Conservation (phyloP, 2,329 filamentous ascomycete species). For the Macrophomina pseudophaseolina region DNA sequence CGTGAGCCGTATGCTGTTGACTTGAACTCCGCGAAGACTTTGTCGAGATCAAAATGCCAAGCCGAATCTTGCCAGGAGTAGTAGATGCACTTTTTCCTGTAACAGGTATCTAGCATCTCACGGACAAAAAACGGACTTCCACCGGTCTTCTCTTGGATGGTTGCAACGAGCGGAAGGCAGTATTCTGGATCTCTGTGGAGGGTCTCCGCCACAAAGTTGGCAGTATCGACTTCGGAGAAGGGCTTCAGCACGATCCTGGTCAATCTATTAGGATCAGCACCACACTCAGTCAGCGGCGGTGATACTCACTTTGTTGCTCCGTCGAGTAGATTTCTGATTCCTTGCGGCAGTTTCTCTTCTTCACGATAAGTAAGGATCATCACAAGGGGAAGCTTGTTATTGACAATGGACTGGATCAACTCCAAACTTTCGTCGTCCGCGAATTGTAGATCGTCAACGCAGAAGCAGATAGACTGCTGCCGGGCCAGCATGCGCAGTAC, state of each 20-base stretch:
- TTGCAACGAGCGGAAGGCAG: constrained; percentile 76
- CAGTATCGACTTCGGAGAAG: constrained; percentile 78
- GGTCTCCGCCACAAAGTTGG: constrained; percentile 81
- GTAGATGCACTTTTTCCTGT: constrained; percentile 86
- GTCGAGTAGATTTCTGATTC: constrained; percentile 44
- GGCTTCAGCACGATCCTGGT: constrained; percentile 69
- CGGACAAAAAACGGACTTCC: constrained; percentile 92
- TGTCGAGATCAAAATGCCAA: constrained; percentile 87
- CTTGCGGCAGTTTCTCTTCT: constrained; percentile 45
- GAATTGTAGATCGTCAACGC: constrained; percentile 87
- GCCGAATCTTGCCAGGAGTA: constrained; percentile 83
- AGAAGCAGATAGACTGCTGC: constrained; percentile 87
- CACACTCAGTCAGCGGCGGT: not conserved
- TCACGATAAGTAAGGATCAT: constrained; percentile 71
- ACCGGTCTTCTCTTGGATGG: constrained; percentile 85
- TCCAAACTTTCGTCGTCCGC: constrained; percentile 88
- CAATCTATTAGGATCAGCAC: constrained; percentile 12
- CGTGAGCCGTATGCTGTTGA: constrained; percentile 78
- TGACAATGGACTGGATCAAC: constrained; percentile 79
- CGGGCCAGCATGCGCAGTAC: constrained; percentile 80
- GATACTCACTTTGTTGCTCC: constrained; percentile 35
- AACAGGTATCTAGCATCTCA: constrained; percentile 86
- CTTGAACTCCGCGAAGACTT: constrained; percentile 83
- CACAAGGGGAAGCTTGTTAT: constrained; percentile 78
- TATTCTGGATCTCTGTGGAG: constrained; percentile 75